Base-by-base conservation (phyloP, 495 filamentous ascomycete genomes). In the Daldinia loculata region DNA sequence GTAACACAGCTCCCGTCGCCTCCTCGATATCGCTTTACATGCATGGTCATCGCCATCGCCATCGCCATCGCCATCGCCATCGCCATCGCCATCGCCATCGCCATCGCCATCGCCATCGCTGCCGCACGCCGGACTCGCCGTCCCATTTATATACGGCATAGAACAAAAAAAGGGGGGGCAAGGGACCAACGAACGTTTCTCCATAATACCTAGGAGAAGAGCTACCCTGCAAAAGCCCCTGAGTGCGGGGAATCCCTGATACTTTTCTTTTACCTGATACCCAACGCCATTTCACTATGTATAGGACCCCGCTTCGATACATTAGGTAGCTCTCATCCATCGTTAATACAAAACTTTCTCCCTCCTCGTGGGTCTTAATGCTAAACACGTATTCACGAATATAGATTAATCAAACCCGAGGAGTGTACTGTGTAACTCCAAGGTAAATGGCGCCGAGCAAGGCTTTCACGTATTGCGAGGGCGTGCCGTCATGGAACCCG, bases 381-480 rank as follows among this genome's bases (percentile, higher is more conserved):
- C 32, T 5, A 14, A 36, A 36, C 34, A 36, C 11, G 34, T 36
- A 36, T 36, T 36, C 1, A 36, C 12, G 12, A 36, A 36, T 36
- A 19, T 45, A 17, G 2, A 45, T 45, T 45, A 45, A 45, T 22
- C 41, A 19, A 45, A n/a, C 41, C 41, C 41, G 8, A 48, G 43
- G 43, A 11, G 43, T 48, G n/a, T n/a, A n/a, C n/a, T n/a, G n/a
- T n/a, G 43, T 24, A 48, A 48, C 43, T 48, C 53, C 26, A 34
- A 36, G 6, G 6, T 12, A 36, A 12, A 75, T 75, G 73, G 66
- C 69, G 11, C 63, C 66, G 2, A 50, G 50, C 22, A 69, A 30
- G 51, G n/a, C 63, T 4, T 63, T 71, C 19, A 61, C 58, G 0
- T 76, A 76, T 58, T 76, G 75, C 72, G 75, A 76, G 19, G 75